Conservation (phyloP, 345 rosid species). For the Eucalyptus sp. region DNA sequence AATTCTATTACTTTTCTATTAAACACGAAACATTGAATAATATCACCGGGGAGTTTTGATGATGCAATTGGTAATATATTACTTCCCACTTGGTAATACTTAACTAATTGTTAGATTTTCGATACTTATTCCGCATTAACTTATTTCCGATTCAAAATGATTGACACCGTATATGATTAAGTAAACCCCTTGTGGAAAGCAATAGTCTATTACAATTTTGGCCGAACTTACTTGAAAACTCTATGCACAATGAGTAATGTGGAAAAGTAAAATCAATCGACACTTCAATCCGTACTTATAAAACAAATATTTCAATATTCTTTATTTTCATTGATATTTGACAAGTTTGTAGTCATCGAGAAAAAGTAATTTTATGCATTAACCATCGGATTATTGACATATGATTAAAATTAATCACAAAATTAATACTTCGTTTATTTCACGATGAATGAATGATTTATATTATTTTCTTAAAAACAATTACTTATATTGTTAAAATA, state of each 20-base stretch:
- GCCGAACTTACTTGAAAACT: neutral
- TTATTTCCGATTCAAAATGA: neutral
- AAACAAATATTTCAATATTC: neutral
- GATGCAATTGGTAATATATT: neutral
- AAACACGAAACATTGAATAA: neutral
- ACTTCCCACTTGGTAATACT: neutral
- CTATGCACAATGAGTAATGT: accelerated
- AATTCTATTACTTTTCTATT: neutral
- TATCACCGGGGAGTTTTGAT: neutral
- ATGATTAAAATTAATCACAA: neutral
- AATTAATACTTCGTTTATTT: neutral
- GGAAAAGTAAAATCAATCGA: neutral
- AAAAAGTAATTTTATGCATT: neutral
- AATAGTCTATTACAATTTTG: neutral
- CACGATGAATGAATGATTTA: neutral
- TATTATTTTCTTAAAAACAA: neutral
- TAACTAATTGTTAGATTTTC: neutral
- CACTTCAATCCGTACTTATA: neutral
- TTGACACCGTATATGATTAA: neutral
- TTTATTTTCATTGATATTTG: neutral
- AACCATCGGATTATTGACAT: accelerated
- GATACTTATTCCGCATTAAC: accelerated
- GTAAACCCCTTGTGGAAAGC: neutral
- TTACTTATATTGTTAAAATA: neutral
- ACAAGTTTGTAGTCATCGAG: neutral